A percentile compares a stretch with the other conserved stretches of the same genome.
phyloP scores from a whole-genome alignment of 805 yeast genomes.

The Maudiozyma turicensis region DNA sequence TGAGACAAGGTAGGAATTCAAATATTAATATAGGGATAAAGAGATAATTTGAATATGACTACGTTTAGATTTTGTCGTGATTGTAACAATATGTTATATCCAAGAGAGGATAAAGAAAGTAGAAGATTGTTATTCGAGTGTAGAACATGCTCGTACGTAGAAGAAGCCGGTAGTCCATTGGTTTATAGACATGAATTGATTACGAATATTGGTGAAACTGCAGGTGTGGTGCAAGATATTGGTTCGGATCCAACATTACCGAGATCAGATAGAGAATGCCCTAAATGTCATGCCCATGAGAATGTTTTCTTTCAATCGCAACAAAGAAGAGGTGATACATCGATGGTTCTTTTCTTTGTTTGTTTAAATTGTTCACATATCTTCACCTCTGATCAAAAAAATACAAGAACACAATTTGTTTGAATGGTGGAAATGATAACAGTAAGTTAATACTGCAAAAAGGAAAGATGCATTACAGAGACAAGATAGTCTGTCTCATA shows the following conservation, averaged over 20 bases:
- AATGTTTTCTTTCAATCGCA: conserved; percentile 97
- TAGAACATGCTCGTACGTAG: conserved; percentile 89
- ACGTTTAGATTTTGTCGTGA: conserved; percentile 94
- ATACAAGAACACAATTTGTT: conserved; percentile 29
- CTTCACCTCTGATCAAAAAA: conserved; percentile 31
- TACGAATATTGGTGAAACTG: conserved; percentile 85
- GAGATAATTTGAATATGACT: conserved; percentile 42
- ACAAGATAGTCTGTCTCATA: not conserved
- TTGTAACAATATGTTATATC: conserved; percentile 96
- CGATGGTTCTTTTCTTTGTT: conserved; percentile 90
- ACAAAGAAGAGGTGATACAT: conserved; percentile 88
- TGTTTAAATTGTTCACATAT: conserved; percentile 80
- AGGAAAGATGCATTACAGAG: not conserved
- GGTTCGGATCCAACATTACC: conserved; percentile 98
- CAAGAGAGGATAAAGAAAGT: conserved; percentile 82
- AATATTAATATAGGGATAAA: not conserved
- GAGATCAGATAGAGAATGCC: conserved; percentile 87
- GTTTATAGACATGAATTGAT: conserved; percentile 90
- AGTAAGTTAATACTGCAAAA: not conserved
- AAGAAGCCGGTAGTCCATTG: conserved; percentile 76
- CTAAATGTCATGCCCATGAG: conserved; percentile 75
- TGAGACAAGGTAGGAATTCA: not conserved
- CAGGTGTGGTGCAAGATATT: conserved; percentile 93
- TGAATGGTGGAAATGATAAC: not conserved
- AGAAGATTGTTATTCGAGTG: conserved; percentile 73